These are phyloP conservation scores for Starmerella asiatica DNA, from an alignment of 805 yeast species.

Conservation along the genomic window DNA sequence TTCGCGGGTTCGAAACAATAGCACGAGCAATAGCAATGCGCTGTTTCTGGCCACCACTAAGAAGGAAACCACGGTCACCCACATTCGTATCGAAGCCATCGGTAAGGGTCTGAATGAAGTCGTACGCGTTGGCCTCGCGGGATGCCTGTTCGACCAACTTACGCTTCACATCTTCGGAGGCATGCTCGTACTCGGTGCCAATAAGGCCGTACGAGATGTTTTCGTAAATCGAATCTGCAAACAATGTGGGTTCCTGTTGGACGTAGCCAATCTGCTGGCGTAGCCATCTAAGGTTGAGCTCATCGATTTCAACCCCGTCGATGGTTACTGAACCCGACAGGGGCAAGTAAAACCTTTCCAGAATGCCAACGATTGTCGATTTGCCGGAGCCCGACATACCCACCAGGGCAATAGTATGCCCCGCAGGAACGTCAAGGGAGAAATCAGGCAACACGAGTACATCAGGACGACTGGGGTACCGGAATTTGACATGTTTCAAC, in stretches of 20 bases:
- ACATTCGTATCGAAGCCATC: constrained; percentile 69
- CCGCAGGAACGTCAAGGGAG: constrained; percentile 68
- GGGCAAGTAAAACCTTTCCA: constrained; percentile 81
- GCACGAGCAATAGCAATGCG: constrained; percentile 61
- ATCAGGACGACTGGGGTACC: constrained; percentile 66
- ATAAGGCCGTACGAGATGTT: constrained; percentile 75
- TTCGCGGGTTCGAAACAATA: constrained; percentile 46
- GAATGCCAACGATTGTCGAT: constrained; percentile 71
- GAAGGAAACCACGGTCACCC: constrained; percentile 43
- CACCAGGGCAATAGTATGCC: constrained; percentile 82
- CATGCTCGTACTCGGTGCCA: constrained; percentile 53
- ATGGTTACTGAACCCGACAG: constrained; percentile 56
- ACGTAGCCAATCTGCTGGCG: constrained; percentile 74
- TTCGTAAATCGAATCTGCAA: constrained; percentile 76
- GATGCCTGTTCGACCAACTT: constrained; percentile 29
- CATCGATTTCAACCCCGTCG: constrained; percentile 71
- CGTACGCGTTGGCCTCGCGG: constrained; percentile 31
- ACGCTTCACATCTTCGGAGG: constrained; percentile 29
- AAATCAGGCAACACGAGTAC: constrained; percentile 72
- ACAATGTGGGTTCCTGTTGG: constrained; percentile 91
- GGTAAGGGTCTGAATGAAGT: constrained; percentile 45
- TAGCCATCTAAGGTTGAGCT: constrained; percentile 59
- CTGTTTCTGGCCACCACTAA: constrained; percentile 64
- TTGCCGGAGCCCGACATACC: constrained; percentile 96
- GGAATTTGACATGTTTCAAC: constrained; percentile 76